Evolutionary conservation across 2,329 filamentous ascomycete species (phyloP), one percentile per base, ranked within the genome.

Genomic region (Colletotrichum gloeosporioides): DNA sequence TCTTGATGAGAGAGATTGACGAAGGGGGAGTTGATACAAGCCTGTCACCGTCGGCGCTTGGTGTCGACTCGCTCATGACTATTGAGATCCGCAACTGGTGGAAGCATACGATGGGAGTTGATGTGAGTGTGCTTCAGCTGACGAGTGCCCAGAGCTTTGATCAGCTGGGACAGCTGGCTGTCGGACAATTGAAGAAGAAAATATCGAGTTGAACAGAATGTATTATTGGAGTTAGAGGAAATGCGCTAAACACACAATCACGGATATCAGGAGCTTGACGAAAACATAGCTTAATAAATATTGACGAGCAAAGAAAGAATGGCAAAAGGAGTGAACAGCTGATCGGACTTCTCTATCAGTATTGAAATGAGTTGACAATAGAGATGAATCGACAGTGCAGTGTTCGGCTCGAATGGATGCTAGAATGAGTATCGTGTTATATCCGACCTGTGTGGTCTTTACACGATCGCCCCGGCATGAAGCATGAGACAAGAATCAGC

Each of bases 51-150:
- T 70, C 67, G 1, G 73, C 71, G 8, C 44, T 76, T 6, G 75
- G 75, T 2, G 69, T 78, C 4, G 75, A 78, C 66, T 77, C 74
- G 13, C 49, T 78, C 16, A 73, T 77, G 32, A 69, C 59, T 29
- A 78, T 78, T 10, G 77, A 78, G 69, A 57, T 77, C 29, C 62
- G 77, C 6, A 77, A 76, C 39, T 78, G 77, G 77, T 78, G 66
- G 72, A 71, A 71, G 53, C 53, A 62, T 22, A 44, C 36, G 1
- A 22, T 75, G n/a, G 68, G 73, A 2, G 22, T 31, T 15, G 73
- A 71, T 9, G 63, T 71, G 6, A 71, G 68, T n/a, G 68, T 67
- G 27, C 18, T 71, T 15, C 62, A 62, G 9, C 25, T 75, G 12
- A 71, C 53, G 13, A 65, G 72, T 49, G 67, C 72, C 15, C 72